Evolutionary conservation across 257 asterid genomes (phyloP), one percentile per base, ranked within the genome.

Genomic region (Nicotiana attenuata): DNA sequence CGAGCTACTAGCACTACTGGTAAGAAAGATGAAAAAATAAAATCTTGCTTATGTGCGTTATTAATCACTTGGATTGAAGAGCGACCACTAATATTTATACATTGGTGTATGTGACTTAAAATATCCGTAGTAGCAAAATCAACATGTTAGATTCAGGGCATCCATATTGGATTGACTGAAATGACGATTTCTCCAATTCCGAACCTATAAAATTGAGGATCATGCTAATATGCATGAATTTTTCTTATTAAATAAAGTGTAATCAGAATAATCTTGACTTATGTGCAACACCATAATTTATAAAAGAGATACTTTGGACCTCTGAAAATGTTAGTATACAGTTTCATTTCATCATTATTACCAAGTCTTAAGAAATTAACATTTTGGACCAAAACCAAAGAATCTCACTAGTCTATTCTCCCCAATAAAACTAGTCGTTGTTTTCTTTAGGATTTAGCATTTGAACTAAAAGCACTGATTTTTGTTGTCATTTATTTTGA

Each of bases 301-400:
- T 47, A 41, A 20, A 45, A 71, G 78, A 22, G 59, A 71, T 41
- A 71, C 22, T 69, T 69, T 69, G 77, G 28, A 69, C 57, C 41
- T 69, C 20, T 41, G 57, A 69, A 69, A 38, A 69, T 69, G 47
- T 38, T 38, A 50, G 16, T 13, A 11, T 50, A 50, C 13, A 50
- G 56, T 50, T 69, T 69, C n/a, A n/a, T 50, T 38, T 69, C 57
- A 69, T 69, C n/a, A 69, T 41, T 69, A 38, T 19, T 68, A 10
- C 56, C 57, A 20, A 41, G 11, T 38, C 22, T 38, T 38, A 38
- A 1, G 20, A 20, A 41, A 45, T 29, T 45, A 3, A 7, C 33
- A 45, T 22, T 45, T 71, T 45, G 35, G 78, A 71, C 78, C 78
- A 45, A 71, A 45, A 45, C 8, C 78, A 45, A 71, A 45, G 78